Conservation (phyloP, 2,329 filamentous ascomycete species). For the Monosporascus sp. region DNA sequence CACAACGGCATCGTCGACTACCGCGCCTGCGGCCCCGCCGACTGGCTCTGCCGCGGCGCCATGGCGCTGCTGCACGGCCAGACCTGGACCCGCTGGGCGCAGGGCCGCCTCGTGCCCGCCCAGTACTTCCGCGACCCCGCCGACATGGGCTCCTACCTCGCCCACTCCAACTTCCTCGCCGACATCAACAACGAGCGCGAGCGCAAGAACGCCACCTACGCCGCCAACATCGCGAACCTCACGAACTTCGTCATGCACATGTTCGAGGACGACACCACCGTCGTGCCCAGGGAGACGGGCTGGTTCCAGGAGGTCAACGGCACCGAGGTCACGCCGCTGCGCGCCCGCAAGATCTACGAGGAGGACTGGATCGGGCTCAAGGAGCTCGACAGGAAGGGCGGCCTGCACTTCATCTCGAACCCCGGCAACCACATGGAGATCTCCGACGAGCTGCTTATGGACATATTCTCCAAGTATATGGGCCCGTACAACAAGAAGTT, state of each 20-base stretch:
- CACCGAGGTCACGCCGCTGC: conserved; percentile 62
- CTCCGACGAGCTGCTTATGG: conserved; percentile 57
- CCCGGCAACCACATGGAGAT: conserved; percentile 83
- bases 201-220: conserved; percentile 71
- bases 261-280: conserved; percentile 80
- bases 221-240: conserved; percentile 61
- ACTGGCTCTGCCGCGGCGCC: conserved; percentile 78
- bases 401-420: conserved; percentile 67
- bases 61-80: conserved; percentile 74
- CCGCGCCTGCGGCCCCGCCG: conserved; percentile 62
- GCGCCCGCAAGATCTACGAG: conserved; percentile 68
- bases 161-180: conserved; percentile 80
- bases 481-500: conserved; percentile 45
- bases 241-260: conserved; percentile 83
- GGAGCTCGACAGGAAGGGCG: conserved; percentile 71
- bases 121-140: conserved; percentile 83
- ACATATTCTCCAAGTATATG: conserved; percentile 64
- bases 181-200: conserved; percentile 92
- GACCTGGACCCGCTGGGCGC: conserved; percentile 75
- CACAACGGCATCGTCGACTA: conserved; percentile 91
- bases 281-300: conserved; percentile 82
- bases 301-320: conserved; percentile 88
- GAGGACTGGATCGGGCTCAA: conserved; percentile 93
- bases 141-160: conserved; percentile 69
- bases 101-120: conserved; percentile 78